phyloP scores from a whole-genome alignment of 306 rosid genomes.

The Lotus japonicus region DNA sequence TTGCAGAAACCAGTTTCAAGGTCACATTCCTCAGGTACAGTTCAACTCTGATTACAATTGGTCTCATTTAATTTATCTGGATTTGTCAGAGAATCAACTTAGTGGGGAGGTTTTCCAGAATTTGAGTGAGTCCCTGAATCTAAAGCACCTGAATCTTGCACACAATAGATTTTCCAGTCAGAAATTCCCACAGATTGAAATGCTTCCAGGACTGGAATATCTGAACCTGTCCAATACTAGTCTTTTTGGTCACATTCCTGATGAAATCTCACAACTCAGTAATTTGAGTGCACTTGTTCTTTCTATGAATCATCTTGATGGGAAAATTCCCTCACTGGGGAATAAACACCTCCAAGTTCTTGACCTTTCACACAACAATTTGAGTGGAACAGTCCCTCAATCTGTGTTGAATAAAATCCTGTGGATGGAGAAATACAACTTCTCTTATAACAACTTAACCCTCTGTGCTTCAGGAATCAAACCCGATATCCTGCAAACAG shows the following conservation, averaged over 20 bases:
- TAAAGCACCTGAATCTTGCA: conserved; percentile 77
- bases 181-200: conserved; percentile 52
- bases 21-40: conserved; percentile 79
- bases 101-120: conserved; percentile 65
- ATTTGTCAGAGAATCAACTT: conserved; percentile 79
- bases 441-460: conserved; percentile 81
- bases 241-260: conserved; percentile 68
- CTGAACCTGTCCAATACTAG: conserved; percentile 73
- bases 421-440: conserved; percentile 78
- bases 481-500: conserved; percentile 36
- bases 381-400: conserved; percentile 74
- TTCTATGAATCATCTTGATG: conserved; percentile 70
- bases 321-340: conserved; percentile 46
- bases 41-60: conserved; percentile 43
- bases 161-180: conserved; percentile 67
- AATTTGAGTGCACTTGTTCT: conserved; percentile 68
- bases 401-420: conserved; percentile 53
- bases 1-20: conserved; percentile 84
- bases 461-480: conserved; percentile 62
- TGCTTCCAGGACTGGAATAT: conserved; percentile 55
- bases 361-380: conserved; percentile 76
- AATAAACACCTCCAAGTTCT: conserved; percentile 49
- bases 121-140: conserved; percentile 45
- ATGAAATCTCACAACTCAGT: conserved; percentile 44
- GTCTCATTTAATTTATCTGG: conserved; percentile 80